A percentile compares a stretch with the other conserved stretches of the same genome.
Conservation (phyloP, 805 yeast genomes). For the Suhomyces tanzawaensis region DNA sequence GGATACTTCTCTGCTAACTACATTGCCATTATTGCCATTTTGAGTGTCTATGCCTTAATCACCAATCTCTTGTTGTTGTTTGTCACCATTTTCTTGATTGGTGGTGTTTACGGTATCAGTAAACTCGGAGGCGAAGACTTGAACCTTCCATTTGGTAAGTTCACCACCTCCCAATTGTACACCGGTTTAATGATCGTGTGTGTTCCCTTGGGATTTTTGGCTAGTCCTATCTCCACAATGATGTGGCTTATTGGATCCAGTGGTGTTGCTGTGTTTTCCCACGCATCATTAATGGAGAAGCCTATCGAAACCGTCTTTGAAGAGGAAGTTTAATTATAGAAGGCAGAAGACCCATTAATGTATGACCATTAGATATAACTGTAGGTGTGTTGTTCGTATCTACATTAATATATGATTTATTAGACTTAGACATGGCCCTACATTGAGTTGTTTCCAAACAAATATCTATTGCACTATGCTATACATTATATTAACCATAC, state of each 20-base stretch:
- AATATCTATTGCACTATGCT: conserved; percentile 11
- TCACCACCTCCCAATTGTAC: conserved; percentile 78
- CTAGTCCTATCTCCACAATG: conserved; percentile 85
- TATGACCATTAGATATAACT: no score
- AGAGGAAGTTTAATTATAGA: conserved; percentile 68
- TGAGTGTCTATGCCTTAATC: conserved; percentile 80
- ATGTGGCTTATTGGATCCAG: conserved; percentile 92
- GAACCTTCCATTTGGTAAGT: conserved; percentile 65
- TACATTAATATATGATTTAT: no score
- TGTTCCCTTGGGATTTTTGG: conserved; percentile 78
- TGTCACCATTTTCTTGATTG: conserved; percentile 68
- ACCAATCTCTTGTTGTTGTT: conserved; percentile 83
- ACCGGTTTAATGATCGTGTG: conserved; percentile 75
- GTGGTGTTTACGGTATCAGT: conserved; percentile 76
- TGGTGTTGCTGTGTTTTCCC: conserved; percentile 72
- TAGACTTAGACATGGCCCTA: no score
- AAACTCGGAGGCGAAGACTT: conserved; percentile 82
- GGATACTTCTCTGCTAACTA: conserved; percentile 88
- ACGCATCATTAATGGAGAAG: conserved; percentile 89
- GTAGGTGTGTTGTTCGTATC: no score
- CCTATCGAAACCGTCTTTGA: conserved; percentile 94
- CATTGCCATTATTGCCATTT: conserved; percentile 63
- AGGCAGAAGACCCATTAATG: no score
- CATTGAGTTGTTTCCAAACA: conserved; percentile 4
- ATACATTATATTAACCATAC: conserved; percentile 6